Conservation (phyloP, 2,329 filamentous ascomycete species). For the Westerdykella ornata region DNA sequence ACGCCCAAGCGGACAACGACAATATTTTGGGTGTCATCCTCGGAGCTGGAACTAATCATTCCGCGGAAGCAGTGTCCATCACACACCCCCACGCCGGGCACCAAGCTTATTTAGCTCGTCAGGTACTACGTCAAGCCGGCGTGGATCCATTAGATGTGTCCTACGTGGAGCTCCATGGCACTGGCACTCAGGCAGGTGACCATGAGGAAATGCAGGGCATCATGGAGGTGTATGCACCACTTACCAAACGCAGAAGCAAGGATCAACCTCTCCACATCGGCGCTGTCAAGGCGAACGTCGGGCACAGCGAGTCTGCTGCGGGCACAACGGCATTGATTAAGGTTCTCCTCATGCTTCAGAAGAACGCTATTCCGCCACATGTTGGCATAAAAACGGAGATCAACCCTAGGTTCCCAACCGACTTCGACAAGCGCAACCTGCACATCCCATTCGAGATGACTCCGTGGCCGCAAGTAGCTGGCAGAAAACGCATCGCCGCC, state of each 20-base stretch:
- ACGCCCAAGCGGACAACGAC: conserved; percentile 25
- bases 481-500: conserved; percentile 6
- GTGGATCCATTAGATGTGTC: conserved; percentile 5
- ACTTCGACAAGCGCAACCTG: conserved; percentile 15
- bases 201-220: conserved; percentile 9
- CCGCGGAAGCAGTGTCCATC: conserved; percentile 27
- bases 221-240: conserved; percentile 9
- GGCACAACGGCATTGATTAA: conserved; percentile 32
- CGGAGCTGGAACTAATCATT: conserved; percentile 28
- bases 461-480: conserved; percentile 3
- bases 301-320: conserved; percentile 32
- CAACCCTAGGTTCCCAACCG: conserved; percentile 17
- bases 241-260: background rate
- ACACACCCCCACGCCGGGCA: conserved; percentile 14
- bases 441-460: conserved; percentile 6
- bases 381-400: conserved; percentile 18
- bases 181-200: conserved; percentile 17
- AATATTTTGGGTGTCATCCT: conserved; percentile 29
- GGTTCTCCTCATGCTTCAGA: conserved; percentile 22
- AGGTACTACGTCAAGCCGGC: conserved; percentile 7
- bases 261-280: conserved; percentile 20
- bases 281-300: conserved; percentile 31
- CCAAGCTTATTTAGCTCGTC: conserved; percentile 5
- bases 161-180: conserved; percentile 19
- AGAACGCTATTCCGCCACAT: conserved; percentile 20